Percentiles rank a stretch among this genome's conserved stretches.
Conservation (phyloP, 805 yeast species). For the Metschnikowia corniflorae region DNA sequence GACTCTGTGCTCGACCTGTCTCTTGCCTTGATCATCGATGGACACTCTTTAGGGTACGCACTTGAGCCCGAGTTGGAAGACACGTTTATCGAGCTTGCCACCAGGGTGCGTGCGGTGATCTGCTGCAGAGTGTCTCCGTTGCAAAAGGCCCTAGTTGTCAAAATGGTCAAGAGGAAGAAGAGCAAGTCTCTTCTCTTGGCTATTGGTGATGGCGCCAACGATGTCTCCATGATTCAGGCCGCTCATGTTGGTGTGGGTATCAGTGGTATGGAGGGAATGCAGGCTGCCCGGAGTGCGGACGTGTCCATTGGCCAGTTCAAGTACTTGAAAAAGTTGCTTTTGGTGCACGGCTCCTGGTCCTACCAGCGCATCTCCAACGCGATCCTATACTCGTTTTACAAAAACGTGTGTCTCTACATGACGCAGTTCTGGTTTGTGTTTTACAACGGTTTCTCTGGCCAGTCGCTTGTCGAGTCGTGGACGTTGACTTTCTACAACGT, state of each 20-base stretch:
- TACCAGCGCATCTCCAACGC: conserved; percentile 93
- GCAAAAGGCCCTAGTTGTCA: conserved; percentile 94
- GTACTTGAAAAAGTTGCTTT: conserved; percentile 71
- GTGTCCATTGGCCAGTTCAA: conserved; percentile 94
- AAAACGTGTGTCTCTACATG: conserved; percentile 93
- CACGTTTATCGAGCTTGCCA: conserved; percentile 71
- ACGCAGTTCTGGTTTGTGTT: conserved; percentile 98
- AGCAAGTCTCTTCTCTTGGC: conserved; percentile 76
- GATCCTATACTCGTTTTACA: conserved; percentile 90
- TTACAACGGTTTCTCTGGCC: conserved; percentile 89
- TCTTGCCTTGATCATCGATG: conserved; percentile 89
- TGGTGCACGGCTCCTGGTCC: conserved; percentile 98
- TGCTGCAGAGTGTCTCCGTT: conserved; percentile 98
- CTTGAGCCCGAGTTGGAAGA: conserved; percentile 78
- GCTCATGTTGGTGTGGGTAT: conserved; percentile 99
- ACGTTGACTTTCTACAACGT: conserved; percentile 94
- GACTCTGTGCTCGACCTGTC: conserved; percentile 60
- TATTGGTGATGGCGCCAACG: conserved; percentile 98
- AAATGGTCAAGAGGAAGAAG: conserved; percentile 79
- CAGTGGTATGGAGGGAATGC: conserved; percentile 99
- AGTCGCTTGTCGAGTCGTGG: conserved; percentile 96
- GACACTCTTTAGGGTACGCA: conserved; percentile 84
- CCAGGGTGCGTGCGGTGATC: conserved; percentile 89
- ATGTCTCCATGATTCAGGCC: conserved; percentile 98
- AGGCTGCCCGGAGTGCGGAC: conserved; percentile 98